phyloP scores from a whole-genome alignment of 441 rosid species.

The Adansonia gregorii region DNA sequence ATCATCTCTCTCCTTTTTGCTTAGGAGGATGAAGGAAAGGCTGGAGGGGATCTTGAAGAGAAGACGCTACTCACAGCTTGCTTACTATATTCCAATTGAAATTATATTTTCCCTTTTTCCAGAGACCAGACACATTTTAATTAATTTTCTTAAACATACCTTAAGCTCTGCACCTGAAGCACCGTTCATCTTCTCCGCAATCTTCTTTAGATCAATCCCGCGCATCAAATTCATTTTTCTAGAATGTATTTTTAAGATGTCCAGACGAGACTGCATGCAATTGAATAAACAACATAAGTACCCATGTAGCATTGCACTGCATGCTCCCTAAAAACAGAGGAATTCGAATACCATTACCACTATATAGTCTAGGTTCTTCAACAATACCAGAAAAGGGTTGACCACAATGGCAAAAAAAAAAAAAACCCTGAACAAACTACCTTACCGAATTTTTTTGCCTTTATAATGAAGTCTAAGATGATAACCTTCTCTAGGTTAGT shows the following conservation, averaged over 20 bases:
- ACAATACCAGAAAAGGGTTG: neutral
- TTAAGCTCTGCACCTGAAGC: conserved; percentile 29
- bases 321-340: neutral
- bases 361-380: neutral
- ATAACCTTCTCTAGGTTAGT: neutral
- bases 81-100: neutral
- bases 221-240: conserved; percentile 27
- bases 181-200: conserved; percentile 26
- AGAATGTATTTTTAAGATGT: conserved; percentile 27
- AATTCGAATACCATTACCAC: neutral
- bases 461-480: neutral
- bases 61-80: neutral
- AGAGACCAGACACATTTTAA: neutral
- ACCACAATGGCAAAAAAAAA: neutral
- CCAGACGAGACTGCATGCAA: conserved; percentile 22
- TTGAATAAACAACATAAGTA: neutral
- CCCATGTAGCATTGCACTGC: neutral
- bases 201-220: conserved; percentile 27
- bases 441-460: neutral
- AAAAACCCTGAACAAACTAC: conserved; percentile 5
- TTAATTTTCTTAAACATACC: conserved; percentile 16
- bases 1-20: neutral
- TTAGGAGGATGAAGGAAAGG: neutral
- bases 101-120: neutral
- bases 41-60: neutral